Conservation (phyloP, 306 rosid species). For the Abrus pulchellus region DNA sequence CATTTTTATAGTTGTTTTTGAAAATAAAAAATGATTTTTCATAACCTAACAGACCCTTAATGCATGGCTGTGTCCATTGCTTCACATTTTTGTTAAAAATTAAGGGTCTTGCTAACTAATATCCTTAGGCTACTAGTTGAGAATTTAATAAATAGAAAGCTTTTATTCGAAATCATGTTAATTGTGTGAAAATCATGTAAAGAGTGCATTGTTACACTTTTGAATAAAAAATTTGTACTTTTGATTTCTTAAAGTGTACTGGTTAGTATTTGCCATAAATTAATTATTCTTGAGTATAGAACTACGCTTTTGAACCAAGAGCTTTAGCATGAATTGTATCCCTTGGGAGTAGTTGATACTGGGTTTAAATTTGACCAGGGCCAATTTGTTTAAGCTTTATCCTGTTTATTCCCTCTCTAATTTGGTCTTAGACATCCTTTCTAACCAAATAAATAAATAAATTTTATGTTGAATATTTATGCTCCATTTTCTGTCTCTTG, state of each 20-base stretch:
- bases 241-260: too few species aligned
- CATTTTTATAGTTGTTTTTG: background rate
- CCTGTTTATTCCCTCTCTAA: background rate
- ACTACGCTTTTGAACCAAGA: background rate
- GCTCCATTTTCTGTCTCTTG: background rate
- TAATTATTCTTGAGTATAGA: background rate
- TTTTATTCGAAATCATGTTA: too few species aligned
- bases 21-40: background rate
- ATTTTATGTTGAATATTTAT: constrained; percentile 6
- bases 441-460: background rate
- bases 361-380: background rate
- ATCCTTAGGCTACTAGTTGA: too few species aligned
- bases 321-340: background rate
- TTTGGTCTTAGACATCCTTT: background rate
- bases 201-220: too few species aligned
- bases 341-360: background rate
- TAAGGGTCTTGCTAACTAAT: too few species aligned
- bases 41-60: background rate
- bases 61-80: background rate
- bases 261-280: too few species aligned
- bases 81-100: background rate
- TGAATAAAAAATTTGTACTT: too few species aligned
- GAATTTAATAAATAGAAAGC: too few species aligned
- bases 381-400: background rate
- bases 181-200: too few species aligned